These are phyloP conservation scores for Stellera chamaejasme DNA, from an alignment of 345 rosid species.

Conservation along the genomic window DNA sequence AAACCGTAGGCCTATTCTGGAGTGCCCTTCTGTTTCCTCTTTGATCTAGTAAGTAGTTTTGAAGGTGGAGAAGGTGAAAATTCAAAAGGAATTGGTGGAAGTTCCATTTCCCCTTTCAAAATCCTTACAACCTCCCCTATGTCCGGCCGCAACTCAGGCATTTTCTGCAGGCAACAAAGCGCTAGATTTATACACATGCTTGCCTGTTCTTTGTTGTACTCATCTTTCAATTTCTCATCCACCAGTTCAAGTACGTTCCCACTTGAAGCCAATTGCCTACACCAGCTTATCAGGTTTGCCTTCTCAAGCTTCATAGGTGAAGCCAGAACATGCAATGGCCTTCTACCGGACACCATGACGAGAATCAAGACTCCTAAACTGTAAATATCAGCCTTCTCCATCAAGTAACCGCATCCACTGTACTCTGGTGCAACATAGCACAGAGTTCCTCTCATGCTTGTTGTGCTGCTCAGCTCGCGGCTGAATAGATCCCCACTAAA, in stretches of 20 bases:
- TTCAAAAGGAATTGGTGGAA: constrained; percentile 55
- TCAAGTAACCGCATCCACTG: constrained; percentile 76
- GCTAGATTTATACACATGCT: constrained; percentile 86
- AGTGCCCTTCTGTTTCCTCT: constrained; percentile 43
- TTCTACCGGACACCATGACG: constrained; percentile 84
- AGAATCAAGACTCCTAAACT: constrained; percentile 91
- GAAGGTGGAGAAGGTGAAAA: constrained; percentile 91
- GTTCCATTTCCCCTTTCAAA: constrained; percentile 87
- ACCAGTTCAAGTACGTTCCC: constrained; percentile 83
- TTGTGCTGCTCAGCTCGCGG: constrained; percentile 95
- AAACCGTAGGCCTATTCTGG: constrained; percentile 30
- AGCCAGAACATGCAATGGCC: constrained; percentile 89
- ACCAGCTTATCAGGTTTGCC: constrained; percentile 94
- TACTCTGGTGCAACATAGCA: constrained; percentile 96
- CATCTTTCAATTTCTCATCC: constrained; percentile 76
- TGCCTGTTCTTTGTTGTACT: constrained; percentile 67
- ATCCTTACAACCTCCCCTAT: constrained; percentile 69
- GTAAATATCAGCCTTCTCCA: constrained; percentile 97
- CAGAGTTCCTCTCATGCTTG: constrained; percentile 97
- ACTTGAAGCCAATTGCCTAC: constrained; percentile 80
- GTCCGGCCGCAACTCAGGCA: constrained; percentile 87
- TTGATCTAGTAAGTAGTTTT: constrained; percentile 45
- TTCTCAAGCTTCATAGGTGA: constrained; percentile 97
- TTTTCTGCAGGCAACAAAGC: constrained; percentile 69
- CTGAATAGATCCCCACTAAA: constrained; percentile 96